These are phyloP conservation scores for Lasiosphaeriaceae sp. DNA, from an alignment of 495 filamentous ascomycete genomes.

Conservation along the genomic window DNA sequence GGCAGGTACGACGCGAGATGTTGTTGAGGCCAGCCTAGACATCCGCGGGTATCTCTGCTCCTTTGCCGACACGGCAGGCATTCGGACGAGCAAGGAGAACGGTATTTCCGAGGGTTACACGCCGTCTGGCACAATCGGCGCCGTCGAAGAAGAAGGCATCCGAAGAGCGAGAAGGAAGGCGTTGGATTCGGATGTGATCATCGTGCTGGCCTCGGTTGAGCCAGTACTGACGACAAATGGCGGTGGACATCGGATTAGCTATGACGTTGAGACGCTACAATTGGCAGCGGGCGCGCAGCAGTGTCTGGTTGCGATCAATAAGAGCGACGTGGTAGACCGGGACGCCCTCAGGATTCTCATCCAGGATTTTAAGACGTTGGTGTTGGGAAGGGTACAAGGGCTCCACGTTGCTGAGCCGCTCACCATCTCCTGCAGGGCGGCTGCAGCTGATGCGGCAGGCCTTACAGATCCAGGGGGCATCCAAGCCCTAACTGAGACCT, in stretches of 20 bases:
- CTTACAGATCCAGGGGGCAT: conserved; percentile 61
- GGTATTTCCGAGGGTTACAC: conserved; percentile 7
- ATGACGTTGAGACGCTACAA: conserved; percentile 44
- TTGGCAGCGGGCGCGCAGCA: conserved; percentile 52
- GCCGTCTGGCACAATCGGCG: conserved; percentile 48
- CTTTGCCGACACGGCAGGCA: conserved; percentile 88
- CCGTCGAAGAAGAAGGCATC: conserved; percentile 87
- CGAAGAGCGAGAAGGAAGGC: conserved; percentile 78
- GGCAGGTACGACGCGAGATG: conserved; percentile 88
- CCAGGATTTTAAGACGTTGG: conserved; percentile 27
- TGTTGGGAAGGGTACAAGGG: conserved; percentile 27
- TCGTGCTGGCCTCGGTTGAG: conserved; percentile 74
- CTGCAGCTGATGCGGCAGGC: conserved; percentile 16
- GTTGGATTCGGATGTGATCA: conserved; percentile 76
- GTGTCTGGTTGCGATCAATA: conserved; percentile 75
- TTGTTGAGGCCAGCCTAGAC: conserved; percentile 89
- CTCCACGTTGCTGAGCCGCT: conserved; percentile 29
- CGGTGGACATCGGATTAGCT: conserved; percentile 35
- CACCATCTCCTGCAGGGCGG: conserved; percentile 64
- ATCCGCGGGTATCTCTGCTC: conserved; percentile 83
- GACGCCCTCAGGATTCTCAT: conserved; percentile 26
- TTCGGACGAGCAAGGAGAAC: conserved; percentile 41
- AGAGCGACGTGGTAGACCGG: conserved; percentile 59
- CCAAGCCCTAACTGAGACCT: conserved; percentile 59
- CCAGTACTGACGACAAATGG: conserved; percentile 17